A percentile compares a stretch with the other conserved stretches of the same genome.
Evolutionary conservation across 148 eudicot species (phyloP).

Genomic region (Camellia sinensis): DNA sequence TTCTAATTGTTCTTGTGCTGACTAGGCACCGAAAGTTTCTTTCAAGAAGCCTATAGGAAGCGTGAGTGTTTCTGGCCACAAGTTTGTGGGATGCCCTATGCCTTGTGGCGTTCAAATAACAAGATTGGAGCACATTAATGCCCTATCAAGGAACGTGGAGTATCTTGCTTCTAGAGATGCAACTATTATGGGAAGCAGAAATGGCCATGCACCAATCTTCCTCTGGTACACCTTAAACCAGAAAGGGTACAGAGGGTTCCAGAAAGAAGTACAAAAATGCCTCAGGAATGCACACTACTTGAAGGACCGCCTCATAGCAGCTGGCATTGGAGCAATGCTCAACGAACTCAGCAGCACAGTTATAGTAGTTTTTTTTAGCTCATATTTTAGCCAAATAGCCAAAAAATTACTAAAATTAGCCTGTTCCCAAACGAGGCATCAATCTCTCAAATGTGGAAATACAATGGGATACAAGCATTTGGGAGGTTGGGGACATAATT

Average conservation of each 20-base stretch:
- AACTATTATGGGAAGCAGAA: conserved; percentile 89
- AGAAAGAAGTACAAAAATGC: conserved; percentile 83
- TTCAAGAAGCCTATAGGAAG: conserved; percentile 74
- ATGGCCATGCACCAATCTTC: conserved; percentile 87
- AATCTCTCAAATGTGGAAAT: no score
- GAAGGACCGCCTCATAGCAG: conserved; percentile 56
- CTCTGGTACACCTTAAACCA: conserved; percentile 82
- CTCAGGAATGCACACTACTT: conserved; percentile 82
- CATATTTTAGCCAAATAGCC: no score
- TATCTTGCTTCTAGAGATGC: conserved; percentile 82
- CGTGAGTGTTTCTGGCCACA: conserved; percentile 68
- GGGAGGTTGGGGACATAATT: no score
- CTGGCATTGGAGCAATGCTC: conserved; percentile 81
- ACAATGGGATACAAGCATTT: no score
- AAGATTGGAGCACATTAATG: conserved; percentile 53
- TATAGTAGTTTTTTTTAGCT: no score
- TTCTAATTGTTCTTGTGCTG: conserved; percentile 12
- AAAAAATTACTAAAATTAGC: no score
- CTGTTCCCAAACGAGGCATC: no score
- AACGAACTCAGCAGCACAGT: conserved; percentile 88
- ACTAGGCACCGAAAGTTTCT: conserved; percentile 66
- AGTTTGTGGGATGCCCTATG: conserved; percentile 73
- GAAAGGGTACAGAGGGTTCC: conserved; percentile 84
- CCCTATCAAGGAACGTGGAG: conserved; percentile 70
- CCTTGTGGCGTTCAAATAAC: conserved; percentile 71